Evolutionary conservation across 306 rosid genomes (phyloP).

Genomic region (Vachellia pachyceras): DNA sequence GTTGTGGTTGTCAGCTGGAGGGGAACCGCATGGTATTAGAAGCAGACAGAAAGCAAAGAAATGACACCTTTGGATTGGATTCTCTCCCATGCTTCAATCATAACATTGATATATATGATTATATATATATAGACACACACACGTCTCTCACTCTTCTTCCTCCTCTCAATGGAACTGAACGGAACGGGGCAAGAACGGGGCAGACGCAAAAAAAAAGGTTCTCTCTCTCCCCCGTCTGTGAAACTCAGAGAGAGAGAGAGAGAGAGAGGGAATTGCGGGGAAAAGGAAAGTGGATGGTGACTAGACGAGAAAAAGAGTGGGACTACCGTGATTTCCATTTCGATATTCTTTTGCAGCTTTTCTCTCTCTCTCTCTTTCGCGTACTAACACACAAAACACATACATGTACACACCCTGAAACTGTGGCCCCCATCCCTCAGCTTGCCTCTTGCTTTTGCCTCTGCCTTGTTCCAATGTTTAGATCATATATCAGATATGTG

Average conservation of each 20-base stretch:
- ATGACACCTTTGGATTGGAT: background rate
- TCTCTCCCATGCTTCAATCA: background rate
- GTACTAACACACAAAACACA: background rate
- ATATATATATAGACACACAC: too few species aligned
- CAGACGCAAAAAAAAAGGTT: background rate
- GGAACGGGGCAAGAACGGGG: background rate
- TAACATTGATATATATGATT: too few species aligned
- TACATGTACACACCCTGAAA: background rate
- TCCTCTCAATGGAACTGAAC: background rate
- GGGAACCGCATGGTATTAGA: background rate
- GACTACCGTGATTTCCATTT: constrained; percentile 85
- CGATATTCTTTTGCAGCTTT: constrained; percentile 90
- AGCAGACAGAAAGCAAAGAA: background rate
- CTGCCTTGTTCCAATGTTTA: background rate
- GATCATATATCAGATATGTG: background rate
- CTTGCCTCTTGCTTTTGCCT: constrained; percentile 43
- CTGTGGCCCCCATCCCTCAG: constrained; percentile 55
- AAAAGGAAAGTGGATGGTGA: constrained; percentile 73
- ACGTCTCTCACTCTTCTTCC: background rate
- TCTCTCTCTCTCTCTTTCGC: constrained; percentile 25
- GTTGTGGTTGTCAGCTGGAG: background rate
- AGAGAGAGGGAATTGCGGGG: background rate
- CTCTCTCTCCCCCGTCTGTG: background rate
- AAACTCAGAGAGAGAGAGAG: too few species aligned
- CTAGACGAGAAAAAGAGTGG: constrained; percentile 68